These are phyloP conservation scores for Eutrema japonicum DNA, from an alignment of 345 rosid genomes.

Conservation along the genomic window DNA sequence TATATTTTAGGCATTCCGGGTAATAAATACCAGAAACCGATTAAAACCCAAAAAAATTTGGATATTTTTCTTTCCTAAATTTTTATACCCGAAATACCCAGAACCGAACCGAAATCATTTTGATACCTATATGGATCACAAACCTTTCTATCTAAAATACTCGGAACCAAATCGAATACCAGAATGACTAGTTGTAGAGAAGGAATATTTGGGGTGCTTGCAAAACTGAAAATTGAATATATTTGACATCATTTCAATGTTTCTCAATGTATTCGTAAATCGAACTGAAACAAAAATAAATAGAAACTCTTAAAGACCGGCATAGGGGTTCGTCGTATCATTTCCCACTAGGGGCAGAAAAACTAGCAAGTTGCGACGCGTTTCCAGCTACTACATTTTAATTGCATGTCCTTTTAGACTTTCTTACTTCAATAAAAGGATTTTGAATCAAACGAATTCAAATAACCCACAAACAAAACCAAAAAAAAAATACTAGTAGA, in stretches of 20 bases:
- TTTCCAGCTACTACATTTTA: slow-evolving; percentile 35
- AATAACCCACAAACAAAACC: slow-evolving; percentile 13
- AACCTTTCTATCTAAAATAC: no score
- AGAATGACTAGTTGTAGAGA: background rate
- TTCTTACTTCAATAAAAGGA: background rate
- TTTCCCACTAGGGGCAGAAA: slow-evolving; percentile 34
- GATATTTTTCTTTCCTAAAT: no score
- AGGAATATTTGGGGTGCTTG: background rate
- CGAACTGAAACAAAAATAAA: background rate
- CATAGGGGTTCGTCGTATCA: slow-evolving; percentile 38
- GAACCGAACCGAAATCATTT: no score
- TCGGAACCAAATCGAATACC: no score
- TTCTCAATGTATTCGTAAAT: background rate
- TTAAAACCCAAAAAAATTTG: no score
- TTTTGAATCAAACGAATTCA: slow-evolving; percentile 22
- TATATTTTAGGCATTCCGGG: no score
- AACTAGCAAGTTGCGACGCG: slow-evolving; percentile 40
- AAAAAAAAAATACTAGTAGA: slow-evolving; percentile 7
- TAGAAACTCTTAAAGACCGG: slow-evolving; percentile 9
- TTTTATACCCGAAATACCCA: no score
- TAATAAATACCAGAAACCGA: no score
- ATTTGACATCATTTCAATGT: background rate
- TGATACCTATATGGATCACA: no score
- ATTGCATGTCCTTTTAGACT: slow-evolving; percentile 40
- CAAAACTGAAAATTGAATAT: background rate